These are phyloP conservation scores for Kuraishia ogatae DNA, from an alignment of 805 yeast genomes.

Conservation along the genomic window DNA sequence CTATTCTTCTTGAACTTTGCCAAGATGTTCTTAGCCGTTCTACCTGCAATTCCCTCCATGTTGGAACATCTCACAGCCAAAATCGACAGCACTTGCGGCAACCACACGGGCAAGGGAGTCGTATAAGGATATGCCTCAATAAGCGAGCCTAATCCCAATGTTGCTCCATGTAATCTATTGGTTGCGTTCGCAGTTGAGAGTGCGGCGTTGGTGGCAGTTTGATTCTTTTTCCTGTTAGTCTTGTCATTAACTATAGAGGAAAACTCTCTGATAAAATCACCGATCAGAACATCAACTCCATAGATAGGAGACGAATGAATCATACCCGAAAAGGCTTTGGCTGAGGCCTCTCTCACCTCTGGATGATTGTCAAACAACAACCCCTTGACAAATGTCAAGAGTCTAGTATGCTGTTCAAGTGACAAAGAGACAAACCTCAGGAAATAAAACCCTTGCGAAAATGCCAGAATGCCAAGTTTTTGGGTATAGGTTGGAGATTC, in stretches of 20 bases:
- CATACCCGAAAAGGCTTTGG: constrained; percentile 70
- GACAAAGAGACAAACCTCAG: constrained; percentile 53
- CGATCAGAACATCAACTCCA: constrained; percentile 32
- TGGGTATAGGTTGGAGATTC: constrained; percentile 48
- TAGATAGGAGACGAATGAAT: constrained; percentile 54
- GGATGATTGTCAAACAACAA: constrained; percentile 55
- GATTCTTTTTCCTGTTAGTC: constrained; percentile 24
- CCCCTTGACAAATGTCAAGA: constrained; percentile 43
- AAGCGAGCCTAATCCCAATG: constrained; percentile 81
- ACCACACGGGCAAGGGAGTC: constrained; percentile 89
- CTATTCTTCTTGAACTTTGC: constrained; percentile 85
- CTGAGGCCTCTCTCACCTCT: constrained; percentile 69
- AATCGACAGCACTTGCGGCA: constrained; percentile 62
- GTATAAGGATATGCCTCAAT: constrained; percentile 84
- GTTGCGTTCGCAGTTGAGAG: too few species aligned
- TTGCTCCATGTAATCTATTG: constrained; percentile 62
- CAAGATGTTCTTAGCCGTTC: constrained; percentile 72
- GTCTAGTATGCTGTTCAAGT: constrained; percentile 31
- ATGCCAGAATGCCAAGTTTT: constrained; percentile 53
- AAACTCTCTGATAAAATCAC: constrained; percentile 33
- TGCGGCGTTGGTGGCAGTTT: constrained; percentile 9
- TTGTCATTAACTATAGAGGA: constrained; percentile 17
- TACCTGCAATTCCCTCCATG: constrained; percentile 71
- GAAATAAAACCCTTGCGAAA: constrained; percentile 63
- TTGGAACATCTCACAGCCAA: constrained; percentile 67